Evolutionary conservation across 306 rosid genomes (phyloP).

Genomic region (Lagenaria siceraria): DNA sequence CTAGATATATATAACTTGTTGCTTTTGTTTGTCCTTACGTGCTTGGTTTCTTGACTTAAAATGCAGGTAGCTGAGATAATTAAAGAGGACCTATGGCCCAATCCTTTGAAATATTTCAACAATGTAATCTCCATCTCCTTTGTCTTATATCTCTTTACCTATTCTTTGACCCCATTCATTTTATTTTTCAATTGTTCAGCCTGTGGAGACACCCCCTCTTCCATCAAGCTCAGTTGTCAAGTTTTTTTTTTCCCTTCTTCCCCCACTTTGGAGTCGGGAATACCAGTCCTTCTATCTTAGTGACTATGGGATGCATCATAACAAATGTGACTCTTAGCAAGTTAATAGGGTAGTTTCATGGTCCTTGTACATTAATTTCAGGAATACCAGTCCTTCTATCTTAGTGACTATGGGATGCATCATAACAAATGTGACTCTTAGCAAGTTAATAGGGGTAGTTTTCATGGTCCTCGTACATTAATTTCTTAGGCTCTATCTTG

Average conservation of each 20-base stretch:
- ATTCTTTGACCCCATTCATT: background rate
- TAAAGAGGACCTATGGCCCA: slow-evolving; percentile 69
- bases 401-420: background rate
- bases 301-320: background rate
- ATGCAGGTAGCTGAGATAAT: slow-evolving; percentile 55
- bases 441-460: background rate
- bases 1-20: background rate
- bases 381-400: background rate
- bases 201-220: background rate
- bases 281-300: background rate
- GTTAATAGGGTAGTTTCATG: background rate
- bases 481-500: background rate
- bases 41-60: background rate
- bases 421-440: background rate
- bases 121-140: slow-evolving; percentile 26
- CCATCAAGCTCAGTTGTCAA: background rate
- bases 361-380: too few relatives aligned
- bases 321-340: background rate
- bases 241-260: background rate
- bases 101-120: slow-evolving; percentile 61
- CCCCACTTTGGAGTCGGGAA: background rate
- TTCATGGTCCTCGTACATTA: background rate
- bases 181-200: background rate
- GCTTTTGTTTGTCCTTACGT: background rate
- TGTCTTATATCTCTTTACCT: background rate